These are phyloP conservation scores for Amylostereum chailletii DNA, from an alignment of 1,284 basidiomycete species.

Conservation along the genomic window DNA sequence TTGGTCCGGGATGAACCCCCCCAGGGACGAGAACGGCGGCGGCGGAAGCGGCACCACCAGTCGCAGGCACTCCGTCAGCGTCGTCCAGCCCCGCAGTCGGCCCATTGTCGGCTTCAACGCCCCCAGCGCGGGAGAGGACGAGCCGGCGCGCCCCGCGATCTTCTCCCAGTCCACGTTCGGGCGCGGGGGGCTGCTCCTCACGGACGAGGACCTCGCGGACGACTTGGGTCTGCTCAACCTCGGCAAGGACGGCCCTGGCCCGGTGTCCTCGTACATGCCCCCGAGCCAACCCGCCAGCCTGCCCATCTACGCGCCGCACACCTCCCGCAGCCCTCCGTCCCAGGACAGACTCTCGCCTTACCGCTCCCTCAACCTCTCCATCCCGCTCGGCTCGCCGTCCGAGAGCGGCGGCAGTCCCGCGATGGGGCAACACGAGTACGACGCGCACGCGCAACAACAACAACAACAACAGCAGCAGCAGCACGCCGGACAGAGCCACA, in stretches of 20 bases:
- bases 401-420: slow-evolving; percentile 33
- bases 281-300: slow-evolving; percentile 56
- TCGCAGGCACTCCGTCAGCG: slow-evolving; percentile 78
- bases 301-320: slow-evolving; percentile 62
- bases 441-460: slow-evolving; percentile 1
- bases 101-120: slow-evolving; percentile 61
- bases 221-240: slow-evolving; percentile 61
- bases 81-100: slow-evolving; percentile 67
- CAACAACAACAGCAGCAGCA: not conserved
- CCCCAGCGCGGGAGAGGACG: slow-evolving; percentile 42
- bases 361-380: slow-evolving; percentile 47
- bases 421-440: slow-evolving; percentile 18
- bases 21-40: slow-evolving; percentile 48
- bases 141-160: slow-evolving; percentile 26
- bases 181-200: slow-evolving; percentile 53
- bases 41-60: slow-evolving; percentile 75
- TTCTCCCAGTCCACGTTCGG: slow-evolving; percentile 23
- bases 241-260: slow-evolving; percentile 33
- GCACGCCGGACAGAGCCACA: slow-evolving; percentile 9
- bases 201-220: slow-evolving; percentile 75
- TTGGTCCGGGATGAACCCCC: slow-evolving; percentile 58
- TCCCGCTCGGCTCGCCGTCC: slow-evolving; percentile 49
- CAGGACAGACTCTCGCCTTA: slow-evolving; percentile 46
- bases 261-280: slow-evolving; percentile 35
- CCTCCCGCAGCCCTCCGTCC: slow-evolving; percentile 48